These are phyloP conservation scores for Bassia scoparia DNA, from an alignment of 148 eudicot species.

Conservation along the genomic window DNA sequence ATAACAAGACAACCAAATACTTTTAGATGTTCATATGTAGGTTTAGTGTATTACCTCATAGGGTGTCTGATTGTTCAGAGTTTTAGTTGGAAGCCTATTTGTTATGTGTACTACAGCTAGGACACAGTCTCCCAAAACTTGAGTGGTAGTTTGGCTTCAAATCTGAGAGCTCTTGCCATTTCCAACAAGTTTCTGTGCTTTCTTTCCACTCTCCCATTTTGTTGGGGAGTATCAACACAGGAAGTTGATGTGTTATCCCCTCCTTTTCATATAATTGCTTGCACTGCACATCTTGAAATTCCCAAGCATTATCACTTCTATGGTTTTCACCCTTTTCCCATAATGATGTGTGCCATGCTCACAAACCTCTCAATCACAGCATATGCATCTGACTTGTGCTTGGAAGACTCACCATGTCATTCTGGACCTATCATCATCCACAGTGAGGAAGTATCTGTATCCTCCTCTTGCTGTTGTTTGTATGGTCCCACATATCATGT, in stretches of 20 bases:
- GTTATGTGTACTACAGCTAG: not conserved
- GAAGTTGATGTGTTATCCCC: not conserved
- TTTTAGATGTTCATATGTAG: not conserved
- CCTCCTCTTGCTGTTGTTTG: not conserved
- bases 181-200: not conserved
- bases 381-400: not conserved
- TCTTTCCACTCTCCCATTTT: not conserved
- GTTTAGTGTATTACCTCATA: not conserved
- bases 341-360: not conserved
- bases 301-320: not conserved
- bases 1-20: not conserved
- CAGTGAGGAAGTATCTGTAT: not conserved
- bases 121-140: not conserved
- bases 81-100: not conserved
- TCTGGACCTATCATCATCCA: not conserved
- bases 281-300: not conserved
- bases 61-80: not conserved
- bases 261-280: not conserved
- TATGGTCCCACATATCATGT: not conserved
- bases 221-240: not conserved
- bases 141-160: not conserved
- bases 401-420: not conserved
- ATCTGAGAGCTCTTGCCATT: not conserved
- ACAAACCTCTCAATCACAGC: not conserved
- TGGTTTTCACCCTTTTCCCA: not conserved